These are phyloP conservation scores for Fraxinus baroniana DNA, from an alignment of 305 asterid species.

Conservation along the genomic window DNA sequence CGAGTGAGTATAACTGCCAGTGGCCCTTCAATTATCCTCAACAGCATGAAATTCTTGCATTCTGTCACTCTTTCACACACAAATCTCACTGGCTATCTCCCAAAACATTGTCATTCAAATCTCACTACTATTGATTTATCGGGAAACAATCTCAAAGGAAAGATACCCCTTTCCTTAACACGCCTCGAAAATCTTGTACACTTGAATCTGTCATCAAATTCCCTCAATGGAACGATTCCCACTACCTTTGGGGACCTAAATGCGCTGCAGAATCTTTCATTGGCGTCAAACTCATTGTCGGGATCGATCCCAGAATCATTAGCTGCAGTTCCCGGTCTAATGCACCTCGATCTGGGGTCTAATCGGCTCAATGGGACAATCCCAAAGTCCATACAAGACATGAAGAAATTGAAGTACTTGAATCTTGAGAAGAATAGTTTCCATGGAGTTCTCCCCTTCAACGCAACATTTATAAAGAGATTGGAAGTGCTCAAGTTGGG, in stretches of 20 bases:
- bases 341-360: conserved; percentile 78
- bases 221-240: conserved; percentile 67
- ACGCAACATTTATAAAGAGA: conserved; percentile 57
- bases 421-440: conserved; percentile 74
- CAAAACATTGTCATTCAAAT: conserved; percentile 61
- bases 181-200: conserved; percentile 54
- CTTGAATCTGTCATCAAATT: conserved; percentile 71
- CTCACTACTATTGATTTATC: conserved; percentile 74
- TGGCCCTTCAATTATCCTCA: conserved; percentile 57
- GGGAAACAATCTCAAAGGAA: conserved; percentile 56
- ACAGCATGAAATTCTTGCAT: conserved; percentile 42
- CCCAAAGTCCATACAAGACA: conserved; percentile 53
- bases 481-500: conserved; percentile 66
- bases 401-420: conserved; percentile 49
- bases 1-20: conserved; percentile 47
- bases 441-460: conserved; percentile 83
- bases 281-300: conserved; percentile 57
- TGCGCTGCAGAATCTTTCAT: conserved; percentile 56
- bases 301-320: conserved; percentile 73
- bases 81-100: conserved; percentile 66
- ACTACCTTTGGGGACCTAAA: conserved; percentile 64
- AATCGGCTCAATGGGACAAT: conserved; percentile 80
- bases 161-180: conserved; percentile 59
- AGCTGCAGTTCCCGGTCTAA: conserved; percentile 55
- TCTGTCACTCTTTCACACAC: conserved; percentile 59